A percentile compares a stretch with the other conserved stretches of the same genome.
Evolutionary conservation across 2,329 filamentous ascomycete species (phyloP).

Genomic region (Phyllosticta citriasiana): DNA sequence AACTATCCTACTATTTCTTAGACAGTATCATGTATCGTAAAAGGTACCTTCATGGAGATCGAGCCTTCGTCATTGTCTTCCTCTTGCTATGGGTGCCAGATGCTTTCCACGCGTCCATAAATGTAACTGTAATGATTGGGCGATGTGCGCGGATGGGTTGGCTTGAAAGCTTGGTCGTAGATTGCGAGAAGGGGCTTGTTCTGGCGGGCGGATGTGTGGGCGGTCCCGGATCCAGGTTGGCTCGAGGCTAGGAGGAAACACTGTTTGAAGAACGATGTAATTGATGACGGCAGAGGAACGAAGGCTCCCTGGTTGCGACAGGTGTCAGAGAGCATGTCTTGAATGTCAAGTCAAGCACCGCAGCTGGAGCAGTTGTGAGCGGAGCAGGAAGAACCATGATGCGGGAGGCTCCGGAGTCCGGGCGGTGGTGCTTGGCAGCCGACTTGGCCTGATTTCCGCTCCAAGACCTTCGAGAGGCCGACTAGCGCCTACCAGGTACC

Average conservation of each 20-base stretch:
- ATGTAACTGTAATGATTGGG: too few relatives aligned
- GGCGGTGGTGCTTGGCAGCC: background rate
- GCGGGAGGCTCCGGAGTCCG: background rate
- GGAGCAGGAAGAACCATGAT: background rate
- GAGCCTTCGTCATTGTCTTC: too few relatives aligned
- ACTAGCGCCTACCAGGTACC: slow-evolving; percentile 2
- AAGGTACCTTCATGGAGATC: too few relatives aligned
- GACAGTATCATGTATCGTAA: too few relatives aligned
- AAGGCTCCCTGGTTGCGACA: background rate
- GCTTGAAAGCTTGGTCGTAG: background rate
- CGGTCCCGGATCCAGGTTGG: background rate
- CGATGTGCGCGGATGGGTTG: background rate
- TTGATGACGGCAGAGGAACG: background rate
- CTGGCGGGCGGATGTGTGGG: background rate
- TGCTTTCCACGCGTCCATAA: too few relatives aligned
- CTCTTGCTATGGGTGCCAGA: too few relatives aligned
- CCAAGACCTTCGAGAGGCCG: slow-evolving; percentile 4
- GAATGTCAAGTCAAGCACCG: background rate
- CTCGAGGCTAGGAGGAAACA: background rate
- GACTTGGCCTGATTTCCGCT: slow-evolving; percentile 5
- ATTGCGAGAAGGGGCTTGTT: background rate
- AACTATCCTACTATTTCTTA: too few relatives aligned
- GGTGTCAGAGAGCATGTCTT: background rate
- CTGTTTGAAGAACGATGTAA: background rate
- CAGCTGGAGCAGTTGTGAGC: too few relatives aligned